Percentiles rank a stretch among this genome's conserved stretches.
phyloP scores from a whole-genome alignment of 768 basidiomycete genomes.

The Phlegmacium glaucopus region DNA sequence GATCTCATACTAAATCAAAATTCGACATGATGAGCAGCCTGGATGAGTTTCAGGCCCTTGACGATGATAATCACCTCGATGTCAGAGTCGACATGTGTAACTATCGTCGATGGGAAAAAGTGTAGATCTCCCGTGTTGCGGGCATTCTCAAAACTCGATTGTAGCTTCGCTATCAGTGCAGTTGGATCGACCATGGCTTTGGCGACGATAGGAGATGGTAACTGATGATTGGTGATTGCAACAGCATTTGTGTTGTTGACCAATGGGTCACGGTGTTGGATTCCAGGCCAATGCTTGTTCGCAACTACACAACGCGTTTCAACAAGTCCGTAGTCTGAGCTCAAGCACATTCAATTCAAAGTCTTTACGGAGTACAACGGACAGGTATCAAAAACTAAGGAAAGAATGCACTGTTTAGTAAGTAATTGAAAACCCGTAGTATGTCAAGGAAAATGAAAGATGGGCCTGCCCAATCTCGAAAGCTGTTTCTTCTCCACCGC shows the following conservation, averaged over 20 bases:
- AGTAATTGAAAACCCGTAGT: conserved; percentile 14
- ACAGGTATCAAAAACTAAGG: conserved; percentile 12
- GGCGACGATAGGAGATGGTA: too few relatives aligned
- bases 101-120: conserved; percentile 74
- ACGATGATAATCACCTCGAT: conserved; percentile 49
- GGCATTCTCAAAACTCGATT: conserved; percentile 56
- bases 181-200: conserved; percentile 8
- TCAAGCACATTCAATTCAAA: conserved; percentile 15
- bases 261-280: too few relatives aligned
- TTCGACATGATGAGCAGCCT: conserved; percentile 1
- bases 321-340: not conserved
- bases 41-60: not conserved
- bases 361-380: conserved; percentile 14
- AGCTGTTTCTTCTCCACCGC: conserved; percentile 14
- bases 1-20: conserved; percentile 68
- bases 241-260: too few relatives aligned
- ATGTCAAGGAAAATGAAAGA: conserved; percentile 10
- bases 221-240: too few relatives aligned
- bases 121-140: conserved; percentile 61
- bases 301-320: too few relatives aligned
- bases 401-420: conserved; percentile 2
- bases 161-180: conserved; percentile 55
- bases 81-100: conserved; percentile 55
- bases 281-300: too few relatives aligned
- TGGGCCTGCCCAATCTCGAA: conserved; percentile 19